Evolutionary conservation across 371 early-diverging fungal genomes (phyloP).

Genomic region (Zopfochytrium polystomum): DNA sequence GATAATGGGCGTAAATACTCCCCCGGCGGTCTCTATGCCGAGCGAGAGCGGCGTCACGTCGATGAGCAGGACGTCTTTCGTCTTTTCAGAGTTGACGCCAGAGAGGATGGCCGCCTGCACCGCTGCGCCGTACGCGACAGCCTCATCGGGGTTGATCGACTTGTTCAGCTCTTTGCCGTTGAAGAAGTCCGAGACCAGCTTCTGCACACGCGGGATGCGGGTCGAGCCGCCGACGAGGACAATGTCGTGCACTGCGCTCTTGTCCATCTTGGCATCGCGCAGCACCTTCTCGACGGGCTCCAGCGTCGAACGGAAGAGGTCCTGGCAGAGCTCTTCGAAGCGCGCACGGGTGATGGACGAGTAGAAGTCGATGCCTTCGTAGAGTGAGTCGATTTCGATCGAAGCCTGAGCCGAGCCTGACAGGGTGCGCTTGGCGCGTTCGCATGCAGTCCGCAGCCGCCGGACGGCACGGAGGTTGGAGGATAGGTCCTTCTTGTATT

Average conservation of each 20-base stretch:
- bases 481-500: neutral
- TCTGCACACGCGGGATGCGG: constrained; percentile 99
- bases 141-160: constrained; percentile 97
- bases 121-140: constrained; percentile 98
- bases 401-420: neutral
- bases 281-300: constrained; percentile 94
- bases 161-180: constrained; percentile 90
- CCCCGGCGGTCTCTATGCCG: constrained; percentile 90
- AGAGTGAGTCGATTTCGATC: neutral
- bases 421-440: neutral
- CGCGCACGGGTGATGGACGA: neutral
- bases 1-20: constrained; percentile 94
- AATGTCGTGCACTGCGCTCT: constrained; percentile 87
- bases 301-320: constrained; percentile 88
- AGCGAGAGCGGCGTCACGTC: constrained; percentile 69
- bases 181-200: constrained; percentile 94
- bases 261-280: constrained; percentile 86
- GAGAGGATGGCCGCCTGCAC: constrained; percentile 92
- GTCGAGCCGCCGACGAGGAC: constrained; percentile 99
- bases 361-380: neutral
- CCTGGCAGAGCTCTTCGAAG: constrained; percentile 92
- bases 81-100: too few species aligned
- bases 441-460: neutral
- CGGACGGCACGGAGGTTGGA: neutral
- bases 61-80: too few species aligned